Evolutionary conservation across 192 early-diverging fungal species (phyloP).

Genomic region (Chytriomyces sp.): DNA sequence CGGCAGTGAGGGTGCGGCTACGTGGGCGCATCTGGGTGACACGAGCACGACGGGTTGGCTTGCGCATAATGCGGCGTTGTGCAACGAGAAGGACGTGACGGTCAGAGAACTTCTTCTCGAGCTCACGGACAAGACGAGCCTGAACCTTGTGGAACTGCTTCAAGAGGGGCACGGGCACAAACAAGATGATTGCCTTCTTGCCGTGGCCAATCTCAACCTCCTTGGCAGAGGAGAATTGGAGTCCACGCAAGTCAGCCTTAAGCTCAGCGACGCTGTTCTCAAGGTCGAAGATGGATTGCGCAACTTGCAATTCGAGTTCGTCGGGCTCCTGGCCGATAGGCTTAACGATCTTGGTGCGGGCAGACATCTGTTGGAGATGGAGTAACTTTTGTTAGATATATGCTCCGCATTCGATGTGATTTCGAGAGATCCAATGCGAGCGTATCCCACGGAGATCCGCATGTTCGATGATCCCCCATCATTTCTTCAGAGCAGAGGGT

Average conservation of each 20-base stretch:
- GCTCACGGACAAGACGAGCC: slow-evolving; percentile 93
- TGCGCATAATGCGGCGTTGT: slow-evolving; percentile 93
- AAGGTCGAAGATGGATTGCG: slow-evolving; percentile 93
- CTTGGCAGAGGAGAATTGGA: slow-evolving; percentile 94
- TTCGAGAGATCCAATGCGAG: no score
- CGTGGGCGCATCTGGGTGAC: slow-evolving; percentile 93
- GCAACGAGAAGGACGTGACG: slow-evolving; percentile 94
- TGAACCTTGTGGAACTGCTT: slow-evolving; percentile 98
- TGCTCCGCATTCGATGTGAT: no score
- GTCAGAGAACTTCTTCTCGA: slow-evolving; percentile 99
- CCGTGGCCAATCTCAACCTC: slow-evolving; percentile 93
- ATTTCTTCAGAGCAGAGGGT: no score
- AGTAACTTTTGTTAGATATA: no score
- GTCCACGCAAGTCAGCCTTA: slow-evolving; percentile 93
- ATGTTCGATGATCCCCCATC: no score
- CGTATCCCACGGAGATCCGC: no score
- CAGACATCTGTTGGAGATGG: slow-evolving; percentile 45
- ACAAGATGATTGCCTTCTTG: slow-evolving; percentile 95
- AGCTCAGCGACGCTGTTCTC: slow-evolving; percentile 95
- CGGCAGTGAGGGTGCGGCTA: slow-evolving; percentile 92
- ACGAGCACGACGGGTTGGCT: slow-evolving; percentile 89
- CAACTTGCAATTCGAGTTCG: slow-evolving; percentile 94
- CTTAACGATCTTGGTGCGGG: slow-evolving; percentile 65
- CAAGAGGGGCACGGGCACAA: slow-evolving; percentile 93
- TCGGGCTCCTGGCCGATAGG: slow-evolving; percentile 62